These are phyloP conservation scores for Xylariales sp. DNA, from an alignment of 2,329 filamentous ascomycete genomes.

Conservation along the genomic window DNA sequence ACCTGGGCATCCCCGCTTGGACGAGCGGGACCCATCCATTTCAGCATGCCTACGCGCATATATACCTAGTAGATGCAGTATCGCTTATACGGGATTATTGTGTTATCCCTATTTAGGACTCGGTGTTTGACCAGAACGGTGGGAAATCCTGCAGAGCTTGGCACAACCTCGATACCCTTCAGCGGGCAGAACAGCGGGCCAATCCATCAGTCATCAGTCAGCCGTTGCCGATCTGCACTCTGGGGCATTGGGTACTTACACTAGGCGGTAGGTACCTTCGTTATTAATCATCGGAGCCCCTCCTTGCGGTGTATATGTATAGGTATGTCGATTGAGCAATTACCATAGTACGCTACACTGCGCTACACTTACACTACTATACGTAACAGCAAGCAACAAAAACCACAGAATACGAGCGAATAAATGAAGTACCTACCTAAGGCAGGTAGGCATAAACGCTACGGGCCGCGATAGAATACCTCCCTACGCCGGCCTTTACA, in stretches of 20 bases:
- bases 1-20: no score
- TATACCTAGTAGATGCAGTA: not conserved
- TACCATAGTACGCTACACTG: not conserved
- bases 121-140: not conserved
- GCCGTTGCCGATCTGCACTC: slow-evolving; percentile 4
- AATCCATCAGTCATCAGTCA: not conserved
- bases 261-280: not conserved
- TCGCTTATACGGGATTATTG: slow-evolving; percentile 5
- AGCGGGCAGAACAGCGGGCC: not conserved
- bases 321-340: not conserved
- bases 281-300: not conserved
- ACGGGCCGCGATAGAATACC: not conserved
- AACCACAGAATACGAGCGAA: not conserved
- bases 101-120: slow-evolving; percentile 20
- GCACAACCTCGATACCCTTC: slow-evolving; percentile 1
- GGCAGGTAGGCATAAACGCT: no score
- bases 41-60: no score
- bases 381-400: not conserved
- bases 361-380: not conserved
- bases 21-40: no score
- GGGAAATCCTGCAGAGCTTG: slow-evolving; percentile 17
- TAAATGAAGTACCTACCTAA: not conserved
- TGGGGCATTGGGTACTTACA: not conserved
- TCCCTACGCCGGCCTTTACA: not conserved
- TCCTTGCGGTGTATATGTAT: not conserved